These are phyloP conservation scores for Onygenales sp. DNA, from an alignment of 2,329 filamentous ascomycete species.

Conservation along the genomic window DNA sequence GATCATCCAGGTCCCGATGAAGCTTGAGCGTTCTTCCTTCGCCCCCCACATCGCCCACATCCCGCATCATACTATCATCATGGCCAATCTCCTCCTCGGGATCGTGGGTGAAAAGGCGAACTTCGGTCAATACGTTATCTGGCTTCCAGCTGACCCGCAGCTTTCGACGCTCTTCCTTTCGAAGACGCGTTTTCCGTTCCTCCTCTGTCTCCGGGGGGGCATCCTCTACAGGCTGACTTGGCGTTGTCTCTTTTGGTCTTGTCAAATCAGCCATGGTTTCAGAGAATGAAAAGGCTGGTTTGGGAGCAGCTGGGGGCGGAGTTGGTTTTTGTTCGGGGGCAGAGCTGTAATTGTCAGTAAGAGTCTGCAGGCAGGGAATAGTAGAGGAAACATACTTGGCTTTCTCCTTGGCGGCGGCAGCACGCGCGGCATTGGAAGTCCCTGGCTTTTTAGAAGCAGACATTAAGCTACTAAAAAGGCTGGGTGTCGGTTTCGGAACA, in stretches of 20 bases:
- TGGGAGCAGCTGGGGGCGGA: slow-evolving; percentile 19
- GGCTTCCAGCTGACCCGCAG: slow-evolving; percentile 53
- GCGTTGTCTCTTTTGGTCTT: slow-evolving; percentile 47
- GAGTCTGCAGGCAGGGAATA: background rate
- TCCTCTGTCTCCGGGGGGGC: slow-evolving; percentile 50
- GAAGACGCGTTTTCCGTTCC: slow-evolving; percentile 48
- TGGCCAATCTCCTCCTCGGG: slow-evolving; percentile 54
- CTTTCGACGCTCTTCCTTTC: slow-evolving; percentile 52
- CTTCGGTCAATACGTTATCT: slow-evolving; percentile 46
- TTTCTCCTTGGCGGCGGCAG: slow-evolving; percentile 29
- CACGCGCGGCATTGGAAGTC: slow-evolving; percentile 40
- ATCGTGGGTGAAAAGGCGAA: slow-evolving; percentile 53
- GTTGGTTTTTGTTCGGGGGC: slow-evolving; percentile 20
- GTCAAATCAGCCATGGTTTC: slow-evolving; percentile 41
- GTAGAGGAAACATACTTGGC: slow-evolving; percentile 19
- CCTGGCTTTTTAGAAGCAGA: slow-evolving; percentile 43
- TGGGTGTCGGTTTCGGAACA: slow-evolving; percentile 33
- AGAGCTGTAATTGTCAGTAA: slow-evolving; percentile 18
- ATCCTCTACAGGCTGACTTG: slow-evolving; percentile 43
- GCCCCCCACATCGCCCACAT: slow-evolving; percentile 50
- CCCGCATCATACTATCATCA: slow-evolving; percentile 48
- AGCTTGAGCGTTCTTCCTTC: slow-evolving; percentile 44
- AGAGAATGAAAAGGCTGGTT: slow-evolving; percentile 39
- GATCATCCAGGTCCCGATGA: slow-evolving; percentile 46
- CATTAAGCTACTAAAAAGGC: slow-evolving; percentile 37